Percentiles rank a stretch among this genome's conserved stretches.
These are phyloP conservation scores for Paradendryphiella salina DNA, from an alignment of 2,329 filamentous ascomycete genomes.

Conservation along the genomic window DNA sequence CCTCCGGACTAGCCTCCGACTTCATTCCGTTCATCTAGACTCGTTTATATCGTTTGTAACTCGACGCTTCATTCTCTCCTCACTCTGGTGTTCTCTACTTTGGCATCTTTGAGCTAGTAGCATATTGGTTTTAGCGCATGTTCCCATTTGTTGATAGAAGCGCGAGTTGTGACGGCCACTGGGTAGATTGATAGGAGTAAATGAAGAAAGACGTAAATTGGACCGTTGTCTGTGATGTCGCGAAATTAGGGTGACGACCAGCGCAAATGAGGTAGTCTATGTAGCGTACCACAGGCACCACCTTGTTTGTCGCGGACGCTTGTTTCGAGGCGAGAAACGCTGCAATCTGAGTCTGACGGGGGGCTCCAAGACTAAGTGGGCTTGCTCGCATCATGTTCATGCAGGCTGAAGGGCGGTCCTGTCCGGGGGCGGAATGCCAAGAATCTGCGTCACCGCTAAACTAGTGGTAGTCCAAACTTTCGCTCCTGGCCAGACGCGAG, in stretches of 20 bases:
- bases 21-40: conserved; percentile 7
- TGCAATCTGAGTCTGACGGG: not conserved
- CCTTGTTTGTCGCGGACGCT: not conserved
- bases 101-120: conserved; percentile 14
- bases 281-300: not conserved
- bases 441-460: conserved; percentile 30
- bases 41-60: conserved; percentile 14
- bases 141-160: conserved; percentile 14
- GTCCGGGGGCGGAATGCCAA: conserved; percentile 21
- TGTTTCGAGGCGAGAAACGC: not conserved
- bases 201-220: conserved; percentile 33
- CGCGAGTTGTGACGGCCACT: conserved; percentile 14
- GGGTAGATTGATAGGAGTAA: conserved; percentile 28
- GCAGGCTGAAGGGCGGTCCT: conserved; percentile 5
- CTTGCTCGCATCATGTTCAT: conserved; percentile 12
- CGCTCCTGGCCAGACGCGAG: conserved; percentile 34
- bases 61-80: conserved; percentile 5
- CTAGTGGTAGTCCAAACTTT: conserved; percentile 38
- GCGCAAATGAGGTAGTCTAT: not conserved
- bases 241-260: not conserved
- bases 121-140: conserved; percentile 19
- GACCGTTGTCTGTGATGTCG: not conserved
- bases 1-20: conserved; percentile 8
- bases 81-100: conserved; percentile 8
- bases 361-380: conserved; percentile 2